A percentile compares a stretch with the other conserved stretches of the same genome.
Evolutionary conservation across 345 rosid species (phyloP).

Genomic region (Lepidium africanum): DNA sequence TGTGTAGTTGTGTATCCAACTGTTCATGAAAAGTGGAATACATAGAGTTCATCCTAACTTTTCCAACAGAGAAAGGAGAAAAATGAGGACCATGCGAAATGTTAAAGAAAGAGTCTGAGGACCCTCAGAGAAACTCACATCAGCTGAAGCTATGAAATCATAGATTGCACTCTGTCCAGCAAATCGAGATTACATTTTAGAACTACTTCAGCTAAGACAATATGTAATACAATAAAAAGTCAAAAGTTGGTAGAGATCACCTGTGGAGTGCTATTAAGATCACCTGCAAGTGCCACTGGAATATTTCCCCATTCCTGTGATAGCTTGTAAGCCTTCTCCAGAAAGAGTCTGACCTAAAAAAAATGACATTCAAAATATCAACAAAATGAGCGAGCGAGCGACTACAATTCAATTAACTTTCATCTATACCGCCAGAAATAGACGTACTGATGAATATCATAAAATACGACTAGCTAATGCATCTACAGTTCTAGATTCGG

Average conservation of each 20-base stretch:
- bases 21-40: conserved; percentile 28
- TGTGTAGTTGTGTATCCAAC: conserved; percentile 57
- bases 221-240: neutral
- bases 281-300: conserved; percentile 39
- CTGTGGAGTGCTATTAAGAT: conserved; percentile 57
- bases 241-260: conserved; percentile 28
- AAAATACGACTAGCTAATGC: neutral
- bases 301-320: conserved; percentile 74
- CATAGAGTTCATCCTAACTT: neutral
- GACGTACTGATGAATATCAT: neutral
- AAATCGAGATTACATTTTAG: conserved; percentile 19
- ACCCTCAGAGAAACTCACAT: conserved; percentile 47
- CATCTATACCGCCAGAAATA: neutral
- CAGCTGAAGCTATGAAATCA: conserved; percentile 68
- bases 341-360: conserved; percentile 60
- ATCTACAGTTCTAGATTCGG: neutral
- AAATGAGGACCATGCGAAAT: neutral
- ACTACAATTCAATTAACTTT: neutral
- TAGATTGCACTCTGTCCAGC: conserved; percentile 74
- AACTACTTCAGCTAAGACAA: neutral
- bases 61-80: neutral
- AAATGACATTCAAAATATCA: neutral
- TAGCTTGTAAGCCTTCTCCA: conserved; percentile 69
- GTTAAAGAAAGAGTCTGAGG: neutral
- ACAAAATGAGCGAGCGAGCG: neutral